Base-by-base conservation (phyloP, 1,139 yeast species). In the Diutina sp. region DNA sequence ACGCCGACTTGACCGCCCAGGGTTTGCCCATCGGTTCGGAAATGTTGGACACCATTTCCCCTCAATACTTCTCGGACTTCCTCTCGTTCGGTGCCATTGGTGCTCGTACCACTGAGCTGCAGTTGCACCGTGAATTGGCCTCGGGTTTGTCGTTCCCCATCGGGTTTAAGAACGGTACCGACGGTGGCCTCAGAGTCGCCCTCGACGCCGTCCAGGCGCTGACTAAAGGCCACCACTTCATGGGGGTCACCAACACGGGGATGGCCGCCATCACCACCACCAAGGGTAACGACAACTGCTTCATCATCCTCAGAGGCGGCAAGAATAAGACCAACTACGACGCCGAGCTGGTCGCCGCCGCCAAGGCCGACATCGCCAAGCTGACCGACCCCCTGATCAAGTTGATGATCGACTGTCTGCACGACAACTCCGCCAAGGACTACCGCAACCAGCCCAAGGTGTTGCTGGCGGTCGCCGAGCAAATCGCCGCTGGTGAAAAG, bases 131-230 rank as follows among this genome's bases (percentile, higher is more conserved):
- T 73, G 99, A 93, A 74, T 80, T 93, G 65, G 95, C 98, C 25
- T 90, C 97, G 5, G 99, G 98, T 55, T 79, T 93, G 62, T 87
- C 96, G 11, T 93, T 93, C 91, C 99, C 99, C 59, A 85, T 93
- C 60, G 99, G 99, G 57, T 93, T 93, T 86, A 93, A 93, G 76
- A 93, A 93, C 70, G 98, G 98, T 69, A 93, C 99, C 56, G 99
- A 93, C 70, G 99, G 99, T 67, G 81, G 95, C 58, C 76, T 91
- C 61, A 90, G 85, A 59, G 98, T 93, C 60, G 97, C 99, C 11
- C 76, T 93, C 61, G 99, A 90, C 69, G 98, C 99, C 46, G 88
- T 89, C 62, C 82, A 85, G 69, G 95, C 99, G 56, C 95, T 98
- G 58, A 81, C 95, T 55, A 86, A 85, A 69, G 83, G 95, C 51